Evolutionary conservation across 1,284 basidiomycete genomes (phyloP).

Genomic region (Athelia sp.): DNA sequence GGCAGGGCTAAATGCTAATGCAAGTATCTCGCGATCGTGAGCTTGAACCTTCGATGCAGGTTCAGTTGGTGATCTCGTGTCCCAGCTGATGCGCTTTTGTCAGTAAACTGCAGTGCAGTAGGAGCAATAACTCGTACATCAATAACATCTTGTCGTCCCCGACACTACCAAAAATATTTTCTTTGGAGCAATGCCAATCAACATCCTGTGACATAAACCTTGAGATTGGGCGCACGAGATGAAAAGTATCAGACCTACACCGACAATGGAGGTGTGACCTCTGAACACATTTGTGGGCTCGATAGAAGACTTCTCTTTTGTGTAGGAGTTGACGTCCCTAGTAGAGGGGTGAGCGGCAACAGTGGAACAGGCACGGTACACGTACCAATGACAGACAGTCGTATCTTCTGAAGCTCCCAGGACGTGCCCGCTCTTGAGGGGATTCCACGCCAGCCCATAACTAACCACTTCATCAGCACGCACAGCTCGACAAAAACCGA

Average conservation of each 20-base stretch:
- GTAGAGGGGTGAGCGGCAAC: constrained; percentile 5
- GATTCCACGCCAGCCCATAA: constrained; percentile 93
- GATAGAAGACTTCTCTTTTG: constrained; percentile 74
- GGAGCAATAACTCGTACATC: constrained; percentile 48
- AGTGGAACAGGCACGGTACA: neutral
- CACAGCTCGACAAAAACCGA: constrained; percentile 9
- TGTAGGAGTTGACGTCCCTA: constrained; percentile 91
- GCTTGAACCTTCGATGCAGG: constrained; percentile 78
- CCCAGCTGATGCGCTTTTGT: constrained; percentile 67
- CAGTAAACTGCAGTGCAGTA: constrained; percentile 9
- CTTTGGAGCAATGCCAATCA: constrained; percentile 88
- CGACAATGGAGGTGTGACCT: constrained; percentile 88
- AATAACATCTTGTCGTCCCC: constrained; percentile 95
- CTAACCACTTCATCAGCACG: constrained; percentile 33
- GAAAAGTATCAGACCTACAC: constrained; percentile 45
- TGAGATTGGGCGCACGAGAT: constrained; percentile 2
- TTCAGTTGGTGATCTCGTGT: constrained; percentile 72
- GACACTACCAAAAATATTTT: constrained; percentile 91
- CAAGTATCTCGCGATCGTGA: constrained; percentile 88
- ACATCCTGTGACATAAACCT: constrained; percentile 75
- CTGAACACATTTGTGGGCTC: constrained; percentile 82
- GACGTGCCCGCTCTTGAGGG: constrained; percentile 77
- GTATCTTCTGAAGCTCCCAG: constrained; percentile 94
- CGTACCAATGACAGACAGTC: constrained; percentile 92
- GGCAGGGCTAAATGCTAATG: constrained; percentile 87